phyloP scores from a whole-genome alignment of 225 moss, liverwort and hornwort genomes.

The Climacium dendroides region DNA sequence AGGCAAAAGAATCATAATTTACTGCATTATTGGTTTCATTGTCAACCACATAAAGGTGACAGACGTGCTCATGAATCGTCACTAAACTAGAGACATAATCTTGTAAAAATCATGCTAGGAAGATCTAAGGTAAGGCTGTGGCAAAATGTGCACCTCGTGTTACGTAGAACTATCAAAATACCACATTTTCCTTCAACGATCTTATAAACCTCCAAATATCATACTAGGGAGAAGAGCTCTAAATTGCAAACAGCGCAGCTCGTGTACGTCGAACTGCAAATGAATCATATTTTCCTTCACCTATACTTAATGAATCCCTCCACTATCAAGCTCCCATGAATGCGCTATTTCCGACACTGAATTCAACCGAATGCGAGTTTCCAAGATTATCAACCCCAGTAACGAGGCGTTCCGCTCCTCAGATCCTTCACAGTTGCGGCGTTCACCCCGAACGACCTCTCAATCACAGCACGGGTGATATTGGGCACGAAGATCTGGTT shows the following conservation, averaged over 20 bases:
- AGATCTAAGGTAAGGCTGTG: background rate
- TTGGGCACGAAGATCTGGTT: background rate
- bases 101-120: background rate
- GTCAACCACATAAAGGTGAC: background rate
- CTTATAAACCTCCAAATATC: background rate
- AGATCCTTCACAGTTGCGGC: background rate
- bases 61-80: background rate
- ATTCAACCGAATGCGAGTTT: background rate
- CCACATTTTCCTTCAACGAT: background rate
- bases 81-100: background rate
- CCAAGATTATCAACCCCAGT: background rate
- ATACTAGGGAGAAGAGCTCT: background rate
- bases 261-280: background rate
- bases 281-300: background rate
- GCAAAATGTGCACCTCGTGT: background rate
- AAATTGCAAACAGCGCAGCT: background rate
- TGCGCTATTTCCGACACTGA: accelerated
- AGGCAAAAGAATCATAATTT: background rate
- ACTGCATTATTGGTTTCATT: background rate
- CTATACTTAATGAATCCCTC: too few relatives aligned
- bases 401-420: background rate
- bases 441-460: background rate
- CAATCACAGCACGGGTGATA: background rate
- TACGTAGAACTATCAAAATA: background rate
- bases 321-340: background rate